These are phyloP conservation scores for Tricholoma matsutake DNA, from an alignment of 768 basidiomycete genomes.

Conservation along the genomic window DNA sequence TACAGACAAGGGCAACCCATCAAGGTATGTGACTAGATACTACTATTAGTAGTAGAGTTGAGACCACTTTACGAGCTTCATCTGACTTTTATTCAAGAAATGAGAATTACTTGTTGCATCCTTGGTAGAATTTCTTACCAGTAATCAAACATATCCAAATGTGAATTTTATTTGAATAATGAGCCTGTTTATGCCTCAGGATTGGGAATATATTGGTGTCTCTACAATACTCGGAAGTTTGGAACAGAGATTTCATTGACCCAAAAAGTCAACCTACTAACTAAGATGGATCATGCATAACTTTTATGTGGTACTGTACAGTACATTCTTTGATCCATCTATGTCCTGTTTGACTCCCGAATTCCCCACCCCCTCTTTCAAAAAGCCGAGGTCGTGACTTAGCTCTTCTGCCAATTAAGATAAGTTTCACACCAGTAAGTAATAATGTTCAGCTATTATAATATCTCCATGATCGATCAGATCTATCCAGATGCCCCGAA, in stretches of 20 bases:
- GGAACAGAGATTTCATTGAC: background rate
- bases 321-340: background rate
- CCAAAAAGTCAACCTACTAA: background rate
- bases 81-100: conserved; percentile 16
- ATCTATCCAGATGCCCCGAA: background rate
- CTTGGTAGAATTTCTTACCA: background rate
- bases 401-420: background rate
- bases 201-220: background rate
- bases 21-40: background rate
- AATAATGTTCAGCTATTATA: background rate
- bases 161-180: background rate
- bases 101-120: conserved; percentile 2
- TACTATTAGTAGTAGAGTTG: no score
- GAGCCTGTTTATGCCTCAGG: background rate
- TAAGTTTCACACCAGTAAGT: background rate
- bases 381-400: background rate
- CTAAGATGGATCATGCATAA: background rate
- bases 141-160: background rate
- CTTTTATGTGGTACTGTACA: background rate
- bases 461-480: background rate
- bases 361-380: background rate
- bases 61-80: background rate
- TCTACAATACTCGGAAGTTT: background rate
- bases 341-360: no score
- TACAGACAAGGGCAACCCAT: conserved; percentile 18